Evolutionary conservation across 164 flowering plant species (phyloP).

Genomic region (Euptelea pleiosperma): DNA sequence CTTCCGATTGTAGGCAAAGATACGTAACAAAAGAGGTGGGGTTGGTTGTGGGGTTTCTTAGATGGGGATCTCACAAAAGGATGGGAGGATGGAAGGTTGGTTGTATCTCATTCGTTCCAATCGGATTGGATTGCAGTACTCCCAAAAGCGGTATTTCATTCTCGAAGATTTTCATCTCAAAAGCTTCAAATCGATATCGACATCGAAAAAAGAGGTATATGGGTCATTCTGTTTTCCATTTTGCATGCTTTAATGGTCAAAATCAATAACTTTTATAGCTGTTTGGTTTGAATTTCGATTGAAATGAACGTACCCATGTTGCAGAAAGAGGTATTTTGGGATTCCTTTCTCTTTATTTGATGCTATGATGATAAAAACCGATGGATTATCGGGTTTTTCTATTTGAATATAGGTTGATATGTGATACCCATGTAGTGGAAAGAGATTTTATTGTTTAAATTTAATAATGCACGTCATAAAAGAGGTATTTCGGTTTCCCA

Average conservation of each 20-base stretch:
- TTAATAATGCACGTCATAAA: neutral
- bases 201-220: conserved; percentile 48
- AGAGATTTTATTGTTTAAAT: neutral
- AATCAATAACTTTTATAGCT: neutral
- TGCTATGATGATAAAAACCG: neutral
- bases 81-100: conserved; percentile 80
- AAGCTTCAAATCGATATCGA: conserved; percentile 61
- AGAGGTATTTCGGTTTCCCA: neutral
- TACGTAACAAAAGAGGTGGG: neutral
- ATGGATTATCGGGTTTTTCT: neutral
- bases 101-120: conserved; percentile 62
- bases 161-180: conserved; percentile 56
- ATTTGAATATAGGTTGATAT: neutral
- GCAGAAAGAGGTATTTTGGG: neutral
- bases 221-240: neutral
- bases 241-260: neutral
- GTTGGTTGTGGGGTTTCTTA: conserved; percentile 9
- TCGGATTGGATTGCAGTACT: conserved; percentile 66
- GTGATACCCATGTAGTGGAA: neutral
- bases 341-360: neutral
- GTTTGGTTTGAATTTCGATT: neutral
- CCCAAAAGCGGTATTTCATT: conserved; percentile 72
- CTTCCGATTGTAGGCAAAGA: conserved; percentile 1
- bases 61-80: conserved; percentile 37
- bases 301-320: conserved; percentile 7